phyloP scores from a whole-genome alignment of 345 rosid species.

The Theobroma cacao region DNA sequence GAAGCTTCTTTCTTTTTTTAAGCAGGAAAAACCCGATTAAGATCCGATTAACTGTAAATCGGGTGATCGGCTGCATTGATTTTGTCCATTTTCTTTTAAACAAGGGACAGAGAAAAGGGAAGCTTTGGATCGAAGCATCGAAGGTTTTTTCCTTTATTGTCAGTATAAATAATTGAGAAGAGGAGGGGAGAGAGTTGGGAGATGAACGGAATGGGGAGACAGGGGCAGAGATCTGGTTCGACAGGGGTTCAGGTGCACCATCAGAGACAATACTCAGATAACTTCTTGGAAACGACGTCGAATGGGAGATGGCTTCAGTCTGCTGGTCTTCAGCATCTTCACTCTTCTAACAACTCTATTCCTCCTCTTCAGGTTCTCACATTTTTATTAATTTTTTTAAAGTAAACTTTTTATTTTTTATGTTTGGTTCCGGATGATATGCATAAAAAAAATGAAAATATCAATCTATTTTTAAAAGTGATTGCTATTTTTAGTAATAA shows the following conservation, averaged over 20 bases:
- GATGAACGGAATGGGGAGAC: conserved; percentile 72
- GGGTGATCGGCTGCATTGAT: background rate
- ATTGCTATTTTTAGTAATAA: background rate
- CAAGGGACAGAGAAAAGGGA: background rate
- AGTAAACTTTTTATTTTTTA: background rate
- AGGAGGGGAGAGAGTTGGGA: background rate
- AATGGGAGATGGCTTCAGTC: conserved; percentile 96
- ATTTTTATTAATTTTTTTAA: background rate
- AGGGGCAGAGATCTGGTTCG: conserved; percentile 80
- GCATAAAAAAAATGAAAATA: background rate
- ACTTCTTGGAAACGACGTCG: conserved; percentile 65
- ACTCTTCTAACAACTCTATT: conserved; percentile 40
- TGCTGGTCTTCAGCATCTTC: conserved; percentile 84
- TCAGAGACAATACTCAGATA: conserved; percentile 83
- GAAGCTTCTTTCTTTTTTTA: background rate
- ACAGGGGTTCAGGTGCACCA: conserved; percentile 71
- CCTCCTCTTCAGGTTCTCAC: conserved; percentile 56
- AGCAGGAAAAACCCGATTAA: background rate
- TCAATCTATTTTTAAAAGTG: background rate
- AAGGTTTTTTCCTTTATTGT: background rate
- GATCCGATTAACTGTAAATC: background rate
- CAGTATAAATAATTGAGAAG: background rate
- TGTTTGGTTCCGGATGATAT: conserved; percentile 16
- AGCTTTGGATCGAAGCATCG: conserved; percentile 9
- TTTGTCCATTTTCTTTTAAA: background rate